Percentiles rank a stretch among this genome's conserved stretches.
phyloP scores from a whole-genome alignment of 1,284 basidiomycete species.

The Flammula alnicola region DNA sequence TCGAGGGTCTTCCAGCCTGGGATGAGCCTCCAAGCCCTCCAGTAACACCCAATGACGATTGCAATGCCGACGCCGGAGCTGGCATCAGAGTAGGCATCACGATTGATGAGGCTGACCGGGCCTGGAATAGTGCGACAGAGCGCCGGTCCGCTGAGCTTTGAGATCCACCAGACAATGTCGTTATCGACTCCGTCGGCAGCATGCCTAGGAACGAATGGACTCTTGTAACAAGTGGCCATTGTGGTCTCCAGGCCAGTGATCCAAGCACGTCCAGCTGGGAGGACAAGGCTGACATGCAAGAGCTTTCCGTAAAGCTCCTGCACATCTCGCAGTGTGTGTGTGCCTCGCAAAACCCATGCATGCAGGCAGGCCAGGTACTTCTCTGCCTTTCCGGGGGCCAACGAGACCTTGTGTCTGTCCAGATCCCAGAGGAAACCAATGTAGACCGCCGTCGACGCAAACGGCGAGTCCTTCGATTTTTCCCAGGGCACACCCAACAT shows the following conservation, averaged over 20 bases:
- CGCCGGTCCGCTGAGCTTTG: no score
- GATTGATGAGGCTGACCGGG: no score
- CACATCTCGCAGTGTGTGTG: slow-evolving; percentile 29
- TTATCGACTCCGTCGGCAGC: no score
- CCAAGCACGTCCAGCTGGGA: slow-evolving; percentile 34
- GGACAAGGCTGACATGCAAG: slow-evolving; percentile 29
- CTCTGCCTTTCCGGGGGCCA: slow-evolving; percentile 28
- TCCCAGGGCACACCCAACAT: slow-evolving; percentile 38
- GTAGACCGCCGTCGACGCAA: slow-evolving; percentile 26
- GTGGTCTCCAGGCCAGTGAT: slow-evolving; percentile 32
- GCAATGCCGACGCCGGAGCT: no score
- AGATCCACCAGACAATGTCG: no score
- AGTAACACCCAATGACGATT: no score
- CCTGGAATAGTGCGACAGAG: no score
- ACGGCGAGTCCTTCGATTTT: slow-evolving; percentile 30
- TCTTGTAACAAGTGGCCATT: no score
- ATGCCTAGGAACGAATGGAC: no score
- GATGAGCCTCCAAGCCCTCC: no score
- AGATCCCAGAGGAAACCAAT: slow-evolving; percentile 41
- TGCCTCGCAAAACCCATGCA: slow-evolving; percentile 16
- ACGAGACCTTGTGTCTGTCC: slow-evolving; percentile 13
- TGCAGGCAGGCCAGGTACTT: slow-evolving; percentile 31
- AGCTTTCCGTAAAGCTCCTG: slow-evolving; percentile 39
- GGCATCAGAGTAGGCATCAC: no score
- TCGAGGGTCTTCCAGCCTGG: no score